These are phyloP conservation scores for Puccinia hordei DNA, from an alignment of 1,284 basidiomycete genomes.

Conservation along the genomic window DNA sequence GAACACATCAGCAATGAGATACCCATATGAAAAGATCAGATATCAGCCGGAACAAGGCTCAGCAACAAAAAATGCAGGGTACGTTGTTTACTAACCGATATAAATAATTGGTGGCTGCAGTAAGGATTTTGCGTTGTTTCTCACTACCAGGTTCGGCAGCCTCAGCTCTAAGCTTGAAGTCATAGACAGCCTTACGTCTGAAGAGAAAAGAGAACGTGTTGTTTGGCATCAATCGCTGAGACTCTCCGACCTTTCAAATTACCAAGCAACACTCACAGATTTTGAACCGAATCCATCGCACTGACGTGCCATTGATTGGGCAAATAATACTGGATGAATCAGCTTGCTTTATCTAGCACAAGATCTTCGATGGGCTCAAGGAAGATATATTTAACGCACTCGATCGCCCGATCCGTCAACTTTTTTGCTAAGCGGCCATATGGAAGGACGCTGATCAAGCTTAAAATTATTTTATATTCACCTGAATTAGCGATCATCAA, in stretches of 20 bases:
- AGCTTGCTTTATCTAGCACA: neutral
- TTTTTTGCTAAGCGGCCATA: slow-evolving; percentile 90
- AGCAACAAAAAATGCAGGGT: slow-evolving; percentile 52
- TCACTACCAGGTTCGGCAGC: slow-evolving; percentile 74
- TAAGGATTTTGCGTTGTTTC: slow-evolving; percentile 71
- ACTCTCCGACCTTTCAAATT: neutral
- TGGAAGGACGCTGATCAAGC: slow-evolving; percentile 84
- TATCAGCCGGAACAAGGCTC: slow-evolving; percentile 16
- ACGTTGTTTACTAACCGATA: slow-evolving; percentile 64
- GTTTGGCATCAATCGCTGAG: neutral
- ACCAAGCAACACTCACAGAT: slow-evolving; percentile 29
- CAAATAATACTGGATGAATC: neutral
- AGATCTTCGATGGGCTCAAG: slow-evolving; percentile 58
- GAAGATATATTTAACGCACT: slow-evolving; percentile 68
- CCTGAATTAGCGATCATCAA: slow-evolving; percentile 65
- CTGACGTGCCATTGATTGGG: slow-evolving; percentile 12
- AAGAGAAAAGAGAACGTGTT: neutral
- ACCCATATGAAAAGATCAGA: slow-evolving; percentile 34
- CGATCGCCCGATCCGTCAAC: slow-evolving; percentile 82
- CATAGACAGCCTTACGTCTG: slow-evolving; percentile 34
- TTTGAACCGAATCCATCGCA: slow-evolving; percentile 52
- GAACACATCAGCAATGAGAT: neutral
- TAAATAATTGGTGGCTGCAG: slow-evolving; percentile 79
- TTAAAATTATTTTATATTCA: slow-evolving; percentile 94
- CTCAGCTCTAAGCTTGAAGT: slow-evolving; percentile 83